A percentile compares a stretch with the other conserved stretches of the same genome.
Evolutionary conservation across 495 filamentous ascomycete genomes (phyloP).

Genomic region (Xanthoparmelia taractica): DNA sequence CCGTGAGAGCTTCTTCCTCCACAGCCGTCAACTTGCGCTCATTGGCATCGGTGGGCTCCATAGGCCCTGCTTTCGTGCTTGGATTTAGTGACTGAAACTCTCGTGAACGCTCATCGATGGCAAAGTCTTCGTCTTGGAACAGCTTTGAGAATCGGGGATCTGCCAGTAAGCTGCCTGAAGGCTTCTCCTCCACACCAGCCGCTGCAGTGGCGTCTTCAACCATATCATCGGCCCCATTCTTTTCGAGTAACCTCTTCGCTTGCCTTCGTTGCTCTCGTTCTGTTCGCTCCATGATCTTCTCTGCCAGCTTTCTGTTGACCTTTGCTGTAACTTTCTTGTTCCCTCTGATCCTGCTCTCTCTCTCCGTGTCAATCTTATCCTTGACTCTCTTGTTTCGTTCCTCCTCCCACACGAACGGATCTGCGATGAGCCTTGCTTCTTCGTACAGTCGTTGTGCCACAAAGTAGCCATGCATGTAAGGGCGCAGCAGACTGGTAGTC

Average conservation of each 20-base stretch:
- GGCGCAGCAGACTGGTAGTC: constrained; percentile 73
- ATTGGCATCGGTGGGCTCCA: constrained; percentile 30
- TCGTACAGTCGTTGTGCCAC: constrained; percentile 88
- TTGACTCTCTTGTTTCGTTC: constrained; percentile 78
- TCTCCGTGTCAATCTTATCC: constrained; percentile 89
- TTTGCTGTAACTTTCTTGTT: constrained; percentile 89
- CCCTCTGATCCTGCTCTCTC: constrained; percentile 83
- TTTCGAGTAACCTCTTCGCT: constrained; percentile 49
- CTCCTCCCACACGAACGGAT: constrained; percentile 87
- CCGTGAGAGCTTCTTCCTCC: constrained; percentile 55
- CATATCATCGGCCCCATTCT: constrained; percentile 47
- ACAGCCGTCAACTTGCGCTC: constrained; percentile 58
- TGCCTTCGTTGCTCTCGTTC: constrained; percentile 68
- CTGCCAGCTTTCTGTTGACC: constrained; percentile 75
- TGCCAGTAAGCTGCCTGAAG: constrained; percentile 52
- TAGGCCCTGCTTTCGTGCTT: constrained; percentile 48
- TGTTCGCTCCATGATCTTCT: constrained; percentile 71
- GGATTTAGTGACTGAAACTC: constrained; percentile 88
- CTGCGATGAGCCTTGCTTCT: constrained; percentile 82
- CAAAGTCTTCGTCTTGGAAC: constrained; percentile 90
- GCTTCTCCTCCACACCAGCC: constrained; percentile 20
- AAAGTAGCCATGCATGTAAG: constrained; percentile 99
- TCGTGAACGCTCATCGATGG: constrained; percentile 77
- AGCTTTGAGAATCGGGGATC: constrained; percentile 81
- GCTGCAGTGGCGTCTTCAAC: constrained; percentile 22